Evolutionary conservation across 352 stramenopile species (phyloP), one percentile per base, ranked within the genome.

Genomic region (Nothophytophthora sp.): DNA sequence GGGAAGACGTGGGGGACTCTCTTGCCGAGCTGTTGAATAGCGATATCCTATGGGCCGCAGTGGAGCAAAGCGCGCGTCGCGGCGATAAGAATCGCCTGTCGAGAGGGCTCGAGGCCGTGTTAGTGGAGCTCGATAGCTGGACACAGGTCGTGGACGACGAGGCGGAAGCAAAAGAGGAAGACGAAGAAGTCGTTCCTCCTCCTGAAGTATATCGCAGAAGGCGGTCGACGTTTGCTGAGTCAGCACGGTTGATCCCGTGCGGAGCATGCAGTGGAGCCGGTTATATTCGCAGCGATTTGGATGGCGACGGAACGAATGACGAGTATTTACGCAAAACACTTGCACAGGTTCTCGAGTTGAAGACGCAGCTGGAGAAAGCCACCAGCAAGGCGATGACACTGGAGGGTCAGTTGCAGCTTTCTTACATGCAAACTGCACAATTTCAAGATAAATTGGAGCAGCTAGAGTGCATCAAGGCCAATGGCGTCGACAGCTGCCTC

Each of bases 271-370:
- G 75, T 35, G 77, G 77, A 1, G 68, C 70, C 11, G 77, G 77
- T 1, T 86, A 81, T 55, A 55, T 86, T 7, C 55, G 81, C 18
- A 40, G 54, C 9, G 65, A 53, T 0, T 24, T 43, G 24, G 44
- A 30, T 24, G 41, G 43, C 1, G 46, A 49, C 24, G 41, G 23
- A 7, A 28, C 29, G 1, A 55, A 63, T 20, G 75, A 81, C 20
- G 74, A 70, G 24, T 89, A 89, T 39, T 38, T 89, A 24, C 62
- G 77, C 16, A 85, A 79, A 39, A 89, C 77, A 15, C 58, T 89
- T 2, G 61, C 67, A 6, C 77, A 86, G 49, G 77, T 88, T 7
- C 49, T 88, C 0, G 75, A 88, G 40, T 34, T 86, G 4, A 82
- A 83, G 27, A 60, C 60, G 0, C 37, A 64, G 4, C 25, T 88